These are phyloP conservation scores for Canavalia gladiata DNA, from an alignment of 306 rosid species.

Conservation along the genomic window DNA sequence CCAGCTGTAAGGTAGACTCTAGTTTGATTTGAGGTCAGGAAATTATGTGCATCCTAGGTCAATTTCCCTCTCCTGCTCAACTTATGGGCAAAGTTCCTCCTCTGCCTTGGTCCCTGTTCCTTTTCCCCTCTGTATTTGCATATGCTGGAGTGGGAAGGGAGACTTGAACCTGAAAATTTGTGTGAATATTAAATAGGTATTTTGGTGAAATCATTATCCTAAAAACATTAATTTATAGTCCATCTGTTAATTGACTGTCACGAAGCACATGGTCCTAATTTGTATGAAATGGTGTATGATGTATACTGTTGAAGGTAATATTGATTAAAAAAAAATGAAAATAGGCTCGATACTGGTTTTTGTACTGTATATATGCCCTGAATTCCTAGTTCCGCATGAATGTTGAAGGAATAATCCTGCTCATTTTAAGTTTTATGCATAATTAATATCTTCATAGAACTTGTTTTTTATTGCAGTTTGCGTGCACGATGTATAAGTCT, in stretches of 20 bases:
- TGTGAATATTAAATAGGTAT: not conserved
- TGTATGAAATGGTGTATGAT: constrained; percentile 20
- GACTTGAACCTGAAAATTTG: not conserved
- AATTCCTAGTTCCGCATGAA: not conserved
- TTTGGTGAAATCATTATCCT: constrained; percentile 27
- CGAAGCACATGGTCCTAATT: constrained; percentile 5
- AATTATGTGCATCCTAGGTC: constrained; percentile 20
- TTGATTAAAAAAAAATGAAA: not conserved
- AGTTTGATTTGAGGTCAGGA: constrained; percentile 1
- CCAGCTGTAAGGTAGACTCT: not conserved
- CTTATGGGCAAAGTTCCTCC: not conserved
- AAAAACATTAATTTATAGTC: not conserved
- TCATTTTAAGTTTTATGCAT: constrained; percentile 21
- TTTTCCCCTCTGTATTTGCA: too few species aligned
- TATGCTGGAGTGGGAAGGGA: not conserved
- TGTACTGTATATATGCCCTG: not conserved
- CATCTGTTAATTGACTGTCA: not conserved
- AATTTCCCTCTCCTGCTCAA: not conserved
- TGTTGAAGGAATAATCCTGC: not conserved
- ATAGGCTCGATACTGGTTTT: not conserved
- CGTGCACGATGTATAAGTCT: not conserved
- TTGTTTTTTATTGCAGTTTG: not conserved
- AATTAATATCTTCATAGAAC: constrained; percentile 20
- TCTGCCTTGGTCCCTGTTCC: not conserved
- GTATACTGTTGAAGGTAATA: not conserved